Base-by-base conservation (phyloP, 2,329 filamentous ascomycete species). In the Hymenoscyphus fructigenus region DNA sequence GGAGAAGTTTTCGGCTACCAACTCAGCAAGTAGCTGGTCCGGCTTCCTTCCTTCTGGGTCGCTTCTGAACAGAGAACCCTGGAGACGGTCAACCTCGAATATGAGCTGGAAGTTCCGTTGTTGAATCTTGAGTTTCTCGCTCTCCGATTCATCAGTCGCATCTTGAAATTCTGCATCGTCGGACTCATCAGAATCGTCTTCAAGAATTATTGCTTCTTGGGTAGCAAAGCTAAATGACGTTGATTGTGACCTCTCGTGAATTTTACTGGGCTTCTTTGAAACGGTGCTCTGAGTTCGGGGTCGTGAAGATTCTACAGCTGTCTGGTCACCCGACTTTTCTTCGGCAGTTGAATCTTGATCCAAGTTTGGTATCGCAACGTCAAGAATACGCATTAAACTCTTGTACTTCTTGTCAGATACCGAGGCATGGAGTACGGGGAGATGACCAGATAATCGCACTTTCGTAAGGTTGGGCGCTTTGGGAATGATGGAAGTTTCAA, bases 391-490 rank as follows among this genome's bases (percentile, higher is more conserved):
- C 95, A 99, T 99, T 66, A 99, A 78, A 57, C 88, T 93, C 80
- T 98, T 99, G 81, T 99, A 99, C 76, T 99, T 99, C 44, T 88
- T 88, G 73, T 99, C 96, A 0, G 95, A 98, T 44, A 96, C 89
- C 0, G 91, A 91, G 12, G 91, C 95, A 76, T 98, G 94, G 0
- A 99, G 83, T 61, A 98, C 88, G 0, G 96, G 95, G 61, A 99
- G 82, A 72, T 96, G 92, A 1, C 95, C 95, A 1, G 93, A 96
- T 38, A 99, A 87, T 66, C 92, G 90, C 70, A 97, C 89, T 73
- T 95, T 95, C 15, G 95, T 96, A 59, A 99, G 81, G 68, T 97
- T 96, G 0, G 94, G 91, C 0, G 92, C 92, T 75, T 97, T 97
- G 0, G 95, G 95, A n/a, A 99, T 82, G 70, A 99, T 99, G 7